phyloP scores from a whole-genome alignment of 164 flowering plant genomes.

The Hamamelis virginiana region DNA sequence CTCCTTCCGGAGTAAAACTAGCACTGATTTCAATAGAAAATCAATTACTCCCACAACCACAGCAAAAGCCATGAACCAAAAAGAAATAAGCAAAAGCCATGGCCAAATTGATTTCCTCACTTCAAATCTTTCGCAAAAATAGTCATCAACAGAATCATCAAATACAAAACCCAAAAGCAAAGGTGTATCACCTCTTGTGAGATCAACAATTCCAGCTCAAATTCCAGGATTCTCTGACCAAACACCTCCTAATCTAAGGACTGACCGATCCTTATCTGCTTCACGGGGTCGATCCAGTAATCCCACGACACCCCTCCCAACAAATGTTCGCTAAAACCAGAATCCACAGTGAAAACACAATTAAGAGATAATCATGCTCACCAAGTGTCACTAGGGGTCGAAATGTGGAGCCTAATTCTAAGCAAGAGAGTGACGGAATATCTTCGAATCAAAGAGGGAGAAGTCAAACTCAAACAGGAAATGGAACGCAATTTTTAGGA shows the following conservation, averaged over 20 bases:
- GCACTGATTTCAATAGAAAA: no score
- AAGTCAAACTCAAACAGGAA: conserved; percentile 14
- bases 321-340: no score
- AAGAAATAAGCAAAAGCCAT: no score
- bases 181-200: conserved; percentile 38
- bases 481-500: conserved; percentile 39
- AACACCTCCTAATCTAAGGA: conserved; percentile 36
- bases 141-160: neutral
- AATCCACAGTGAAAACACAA: conserved; percentile 6
- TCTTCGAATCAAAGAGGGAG: conserved; percentile 6
- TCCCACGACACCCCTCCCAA: no score
- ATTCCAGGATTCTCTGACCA: conserved; percentile 37
- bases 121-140: conserved; percentile 17
- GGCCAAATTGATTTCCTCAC: conserved; percentile 13
- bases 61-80: no score
- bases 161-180: conserved; percentile 32
- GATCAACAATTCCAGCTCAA: no score
- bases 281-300: conserved; percentile 14
- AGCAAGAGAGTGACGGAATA: conserved; percentile 11
- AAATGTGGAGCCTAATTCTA: no score
- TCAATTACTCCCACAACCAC: no score
- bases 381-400: conserved; percentile 47
- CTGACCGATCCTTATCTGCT: conserved; percentile 31
- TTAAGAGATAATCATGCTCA: conserved; percentile 42
- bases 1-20: no score